phyloP scores from a whole-genome alignment of 768 basidiomycete species.

The Lyophyllum decastes region DNA sequence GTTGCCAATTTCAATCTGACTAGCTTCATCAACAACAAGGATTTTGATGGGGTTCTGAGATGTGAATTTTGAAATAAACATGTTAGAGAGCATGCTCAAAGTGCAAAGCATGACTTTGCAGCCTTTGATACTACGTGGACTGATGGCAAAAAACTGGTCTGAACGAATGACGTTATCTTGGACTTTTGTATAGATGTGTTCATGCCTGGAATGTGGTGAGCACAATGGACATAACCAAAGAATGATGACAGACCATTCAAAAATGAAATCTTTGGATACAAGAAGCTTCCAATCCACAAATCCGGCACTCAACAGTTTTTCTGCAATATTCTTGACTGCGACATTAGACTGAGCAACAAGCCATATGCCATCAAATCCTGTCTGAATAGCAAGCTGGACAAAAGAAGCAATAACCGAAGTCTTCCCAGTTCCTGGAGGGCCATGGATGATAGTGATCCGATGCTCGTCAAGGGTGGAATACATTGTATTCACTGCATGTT shows the following conservation, averaged over 20 bases:
- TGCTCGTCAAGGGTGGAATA: slow-evolving; percentile 34
- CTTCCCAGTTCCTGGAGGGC: slow-evolving; percentile 73
- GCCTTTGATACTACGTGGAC: slow-evolving; percentile 28
- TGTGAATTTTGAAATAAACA: slow-evolving; percentile 31
- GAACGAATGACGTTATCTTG: slow-evolving; percentile 54
- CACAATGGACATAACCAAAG: slow-evolving; percentile 1
- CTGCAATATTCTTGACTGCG: slow-evolving; percentile 88
- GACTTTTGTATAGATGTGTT: slow-evolving; percentile 64
- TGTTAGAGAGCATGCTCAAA: slow-evolving; percentile 69
- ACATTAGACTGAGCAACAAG: slow-evolving; percentile 85
- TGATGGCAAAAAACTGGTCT: slow-evolving; percentile 29
- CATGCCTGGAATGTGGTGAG: slow-evolving; percentile 59
- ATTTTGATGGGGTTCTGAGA: slow-evolving; percentile 42
- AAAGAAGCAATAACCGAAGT: slow-evolving; percentile 71
- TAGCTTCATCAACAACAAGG: slow-evolving; percentile 68
- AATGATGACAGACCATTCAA: slow-evolving; percentile 51
- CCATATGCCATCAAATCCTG: slow-evolving; percentile 60
- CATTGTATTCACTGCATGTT: slow-evolving; percentile 49
- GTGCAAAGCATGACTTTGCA: slow-evolving; percentile 74
- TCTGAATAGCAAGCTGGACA: slow-evolving; percentile 47
- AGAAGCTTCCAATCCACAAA: slow-evolving; percentile 64
- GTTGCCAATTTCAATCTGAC: slow-evolving; percentile 62
- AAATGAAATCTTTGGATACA: slow-evolving; percentile 69
- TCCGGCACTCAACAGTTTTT: slow-evolving; percentile 61
- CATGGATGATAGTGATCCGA: slow-evolving; percentile 47